These are phyloP conservation scores for Phytophthora sp. DNA, from an alignment of 352 stramenopile genomes.

Conservation along the genomic window DNA sequence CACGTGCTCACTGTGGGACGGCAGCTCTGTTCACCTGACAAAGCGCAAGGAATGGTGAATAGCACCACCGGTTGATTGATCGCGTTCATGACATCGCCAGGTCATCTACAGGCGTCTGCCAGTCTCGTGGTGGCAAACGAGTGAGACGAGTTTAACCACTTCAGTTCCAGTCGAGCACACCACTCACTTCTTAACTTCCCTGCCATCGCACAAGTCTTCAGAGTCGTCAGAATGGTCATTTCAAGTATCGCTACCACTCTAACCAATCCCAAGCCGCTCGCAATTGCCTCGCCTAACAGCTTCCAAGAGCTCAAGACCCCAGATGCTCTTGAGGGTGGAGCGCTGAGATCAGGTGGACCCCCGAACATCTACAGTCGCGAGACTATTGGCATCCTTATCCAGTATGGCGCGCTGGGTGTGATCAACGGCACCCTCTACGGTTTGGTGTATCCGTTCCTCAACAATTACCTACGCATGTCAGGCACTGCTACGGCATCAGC, in stretches of 20 bases:
- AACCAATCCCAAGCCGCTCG: conserved; percentile 21
- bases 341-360: conserved; percentile 40
- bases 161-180: conserved; percentile 2
- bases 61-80: conserved; percentile 27
- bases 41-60: conserved; percentile 36
- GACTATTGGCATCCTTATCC: conserved; percentile 47
- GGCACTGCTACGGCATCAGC: conserved; percentile 44
- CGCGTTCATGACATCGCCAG: conserved; percentile 17
- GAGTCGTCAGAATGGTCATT: conserved; percentile 14
- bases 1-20: conserved; percentile 35
- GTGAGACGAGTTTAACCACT: neutral
- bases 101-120: neutral
- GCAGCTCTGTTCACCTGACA: conserved; percentile 25
- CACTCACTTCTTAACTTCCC: conserved; percentile 28
- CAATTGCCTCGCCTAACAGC: conserved; percentile 19
- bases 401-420: conserved; percentile 52
- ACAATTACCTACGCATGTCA: conserved; percentile 47
- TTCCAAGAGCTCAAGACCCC: conserved; percentile 47
- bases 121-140: no score
- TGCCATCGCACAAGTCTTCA: conserved; percentile 11
- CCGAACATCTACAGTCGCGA: conserved; percentile 46
- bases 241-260: conserved; percentile 1
- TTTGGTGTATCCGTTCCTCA: conserved; percentile 48
- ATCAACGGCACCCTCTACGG: conserved; percentile 56
- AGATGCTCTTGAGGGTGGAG: conserved; percentile 39